Evolutionary conservation across 768 basidiomycete genomes (phyloP).

Genomic region (Paxillus rubicundulus): DNA sequence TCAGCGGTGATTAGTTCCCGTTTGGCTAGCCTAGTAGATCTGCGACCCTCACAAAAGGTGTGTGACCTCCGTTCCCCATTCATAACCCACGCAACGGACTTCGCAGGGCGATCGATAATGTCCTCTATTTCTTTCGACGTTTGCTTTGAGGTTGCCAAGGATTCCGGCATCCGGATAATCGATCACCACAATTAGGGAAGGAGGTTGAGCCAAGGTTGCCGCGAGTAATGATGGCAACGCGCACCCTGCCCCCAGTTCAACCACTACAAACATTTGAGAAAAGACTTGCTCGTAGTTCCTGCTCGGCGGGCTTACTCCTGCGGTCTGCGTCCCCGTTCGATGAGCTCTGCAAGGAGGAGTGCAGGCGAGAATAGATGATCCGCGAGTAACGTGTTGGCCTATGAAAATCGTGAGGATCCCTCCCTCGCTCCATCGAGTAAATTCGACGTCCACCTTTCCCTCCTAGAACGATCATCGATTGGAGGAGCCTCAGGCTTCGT

Average conservation of each 20-base stretch:
- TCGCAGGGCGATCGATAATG: conserved; percentile 38
- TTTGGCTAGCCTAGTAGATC: neutral
- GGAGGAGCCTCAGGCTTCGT: neutral
- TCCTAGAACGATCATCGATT: conserved; percentile 37
- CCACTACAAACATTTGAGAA: conserved; percentile 36
- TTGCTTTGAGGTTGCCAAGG: conserved; percentile 51
- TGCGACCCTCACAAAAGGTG: conserved; percentile 45
- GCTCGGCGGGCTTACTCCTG: conserved; percentile 36
- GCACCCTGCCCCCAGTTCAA: conserved; percentile 73
- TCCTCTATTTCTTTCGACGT: conserved; percentile 49
- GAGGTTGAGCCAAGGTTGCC: conserved; percentile 42
- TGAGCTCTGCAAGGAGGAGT: conserved; percentile 61
- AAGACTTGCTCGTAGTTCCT: neutral
- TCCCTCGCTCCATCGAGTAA: conserved; percentile 6
- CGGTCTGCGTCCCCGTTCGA: conserved; percentile 48
- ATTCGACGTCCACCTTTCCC: conserved; percentile 49
- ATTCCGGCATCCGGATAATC: conserved; percentile 70
- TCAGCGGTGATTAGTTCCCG: conserved; percentile 9
- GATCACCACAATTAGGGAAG: conserved; percentile 56
- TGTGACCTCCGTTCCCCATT: conserved; percentile 57
- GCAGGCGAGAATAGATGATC: conserved; percentile 74
- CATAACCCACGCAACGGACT: conserved; percentile 51
- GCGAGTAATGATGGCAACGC: conserved; percentile 65
- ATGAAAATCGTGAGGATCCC: neutral
- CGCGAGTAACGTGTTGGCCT: conserved; percentile 71